These are phyloP conservation scores for Senna tora DNA, from an alignment of 306 rosid species.

Conservation along the genomic window DNA sequence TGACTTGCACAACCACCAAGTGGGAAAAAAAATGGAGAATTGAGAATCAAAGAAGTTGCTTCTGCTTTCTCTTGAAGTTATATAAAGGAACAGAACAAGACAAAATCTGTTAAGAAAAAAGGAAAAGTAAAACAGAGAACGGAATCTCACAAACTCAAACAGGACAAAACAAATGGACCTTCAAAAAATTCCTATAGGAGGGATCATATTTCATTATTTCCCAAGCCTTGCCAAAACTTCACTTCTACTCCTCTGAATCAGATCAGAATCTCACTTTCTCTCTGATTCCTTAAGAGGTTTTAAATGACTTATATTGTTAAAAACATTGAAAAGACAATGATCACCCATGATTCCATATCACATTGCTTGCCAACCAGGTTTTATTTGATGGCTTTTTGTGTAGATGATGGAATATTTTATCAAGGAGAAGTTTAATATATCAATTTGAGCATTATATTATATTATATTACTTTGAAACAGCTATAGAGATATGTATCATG, in stretches of 20 bases:
- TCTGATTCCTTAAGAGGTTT: conserved; percentile 15
- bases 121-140: conserved; percentile 21
- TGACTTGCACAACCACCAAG: conserved; percentile 36
- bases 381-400: conserved; percentile 22
- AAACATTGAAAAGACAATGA: conserved; percentile 36
- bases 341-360: conserved; percentile 35
- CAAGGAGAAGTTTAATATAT: conserved; percentile 24
- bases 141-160: conserved; percentile 76
- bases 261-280: conserved; percentile 48
- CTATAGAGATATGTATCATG: neutral
- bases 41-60: conserved; percentile 47
- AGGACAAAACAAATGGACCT: conserved; percentile 87
- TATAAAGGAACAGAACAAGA: conserved; percentile 45
- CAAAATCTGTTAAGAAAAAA: conserved; percentile 20
- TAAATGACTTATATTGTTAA: conserved; percentile 34
- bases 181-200: conserved; percentile 71
- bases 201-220: conserved; percentile 36
- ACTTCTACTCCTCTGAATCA: conserved; percentile 43
- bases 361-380: conserved; percentile 48
- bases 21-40: conserved; percentile 23
- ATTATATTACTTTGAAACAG: conserved; percentile 29
- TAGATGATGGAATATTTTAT: conserved; percentile 45
- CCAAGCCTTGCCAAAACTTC: conserved; percentile 43
- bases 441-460: conserved; percentile 23
- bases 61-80: conserved; percentile 49